These are phyloP conservation scores for Bisporella sp. DNA, from an alignment of 2,329 filamentous ascomycete genomes.

Conservation along the genomic window DNA sequence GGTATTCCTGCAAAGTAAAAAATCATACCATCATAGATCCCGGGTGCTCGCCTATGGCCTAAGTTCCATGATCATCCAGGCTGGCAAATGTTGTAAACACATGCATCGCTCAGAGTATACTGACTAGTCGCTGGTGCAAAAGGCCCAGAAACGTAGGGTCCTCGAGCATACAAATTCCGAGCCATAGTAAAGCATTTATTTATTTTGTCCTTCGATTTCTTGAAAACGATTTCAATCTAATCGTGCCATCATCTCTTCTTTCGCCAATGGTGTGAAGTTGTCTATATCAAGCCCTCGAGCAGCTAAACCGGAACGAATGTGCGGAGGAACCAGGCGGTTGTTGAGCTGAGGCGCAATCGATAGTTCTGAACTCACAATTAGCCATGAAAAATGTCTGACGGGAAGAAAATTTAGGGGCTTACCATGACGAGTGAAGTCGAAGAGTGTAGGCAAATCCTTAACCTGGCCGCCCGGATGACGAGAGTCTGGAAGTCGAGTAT, in stretches of 20 bases:
- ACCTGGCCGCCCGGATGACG: conserved; percentile 69
- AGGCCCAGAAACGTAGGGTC: conserved; percentile 19
- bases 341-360: conserved; percentile 92
- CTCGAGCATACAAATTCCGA: conserved; percentile 19
- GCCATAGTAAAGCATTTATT: conserved; percentile 28
- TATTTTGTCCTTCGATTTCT: conserved; percentile 19
- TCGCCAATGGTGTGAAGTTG: conserved; percentile 83
- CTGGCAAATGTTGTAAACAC: conserved; percentile 19
- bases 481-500: conserved; percentile 86
- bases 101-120: too few species aligned
- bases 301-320: conserved; percentile 68
- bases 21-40: conserved; percentile 27
- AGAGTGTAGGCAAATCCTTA: conserved; percentile 79
- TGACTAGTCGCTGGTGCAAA: too few species aligned
- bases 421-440: conserved; percentile 94
- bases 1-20: conserved; percentile 27
- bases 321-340: conserved; percentile 75
- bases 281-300: conserved; percentile 84
- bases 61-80: conserved; percentile 23
- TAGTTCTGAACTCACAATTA: conserved; percentile 56
- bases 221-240: conserved; percentile 65
- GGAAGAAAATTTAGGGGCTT: conserved; percentile 29
- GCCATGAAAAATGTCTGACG: neutral
- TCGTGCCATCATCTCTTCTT: conserved; percentile 96
- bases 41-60: conserved; percentile 21